phyloP scores from a whole-genome alignment of 352 stramenopile species.

The Phytophthora agathidicida region DNA sequence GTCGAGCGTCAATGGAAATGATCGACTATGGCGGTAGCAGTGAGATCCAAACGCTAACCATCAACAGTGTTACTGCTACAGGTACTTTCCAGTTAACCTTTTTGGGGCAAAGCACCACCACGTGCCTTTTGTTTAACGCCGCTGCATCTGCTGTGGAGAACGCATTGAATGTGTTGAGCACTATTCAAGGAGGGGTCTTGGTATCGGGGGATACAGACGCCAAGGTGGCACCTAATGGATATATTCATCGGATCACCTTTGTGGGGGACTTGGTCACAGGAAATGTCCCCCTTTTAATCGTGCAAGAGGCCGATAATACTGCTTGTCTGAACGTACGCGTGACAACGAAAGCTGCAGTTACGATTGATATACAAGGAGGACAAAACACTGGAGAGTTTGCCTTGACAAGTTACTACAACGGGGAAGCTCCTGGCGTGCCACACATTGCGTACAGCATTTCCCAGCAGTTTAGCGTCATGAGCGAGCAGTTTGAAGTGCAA shows the following conservation, averaged over 20 bases:
- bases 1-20: slow-evolving; percentile 46
- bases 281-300: slow-evolving; percentile 43
- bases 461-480: slow-evolving; percentile 67
- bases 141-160: slow-evolving; percentile 25
- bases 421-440: slow-evolving; percentile 42
- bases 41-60: slow-evolving; percentile 62
- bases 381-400: slow-evolving; percentile 43
- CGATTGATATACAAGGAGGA: slow-evolving; percentile 29
- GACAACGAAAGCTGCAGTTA: slow-evolving; percentile 27
- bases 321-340: slow-evolving; percentile 5
- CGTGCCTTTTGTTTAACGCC: slow-evolving; percentile 48
- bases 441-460: slow-evolving; percentile 63
- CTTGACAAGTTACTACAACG: slow-evolving; percentile 50
- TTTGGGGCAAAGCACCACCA: slow-evolving; percentile 37
- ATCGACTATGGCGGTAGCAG: slow-evolving; percentile 59
- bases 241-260: slow-evolving; percentile 72
- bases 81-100: slow-evolving; percentile 62
- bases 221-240: slow-evolving; percentile 53
- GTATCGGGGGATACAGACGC: slow-evolving; percentile 57
- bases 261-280: slow-evolving; percentile 60
- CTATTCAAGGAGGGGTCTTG: slow-evolving; percentile 50
- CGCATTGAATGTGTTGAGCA: slow-evolving; percentile 35
- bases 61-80: slow-evolving; percentile 25
- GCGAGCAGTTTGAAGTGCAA: slow-evolving; percentile 67
- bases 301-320: slow-evolving; percentile 4